Conservation (phyloP, 2,329 filamentous ascomycete species). For the Phialophora verrucosa region DNA sequence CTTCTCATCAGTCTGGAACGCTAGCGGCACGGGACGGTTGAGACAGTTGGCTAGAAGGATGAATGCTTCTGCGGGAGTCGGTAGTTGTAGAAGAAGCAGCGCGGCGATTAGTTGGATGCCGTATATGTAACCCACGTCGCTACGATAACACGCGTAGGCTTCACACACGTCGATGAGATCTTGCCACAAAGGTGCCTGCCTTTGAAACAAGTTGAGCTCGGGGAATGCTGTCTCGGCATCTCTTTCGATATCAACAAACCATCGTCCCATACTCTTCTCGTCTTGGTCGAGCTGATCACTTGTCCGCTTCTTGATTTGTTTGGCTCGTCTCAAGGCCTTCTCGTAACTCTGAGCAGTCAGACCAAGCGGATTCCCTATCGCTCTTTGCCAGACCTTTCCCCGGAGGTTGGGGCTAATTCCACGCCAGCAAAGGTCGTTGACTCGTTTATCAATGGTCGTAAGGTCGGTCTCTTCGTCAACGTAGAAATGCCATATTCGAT, state of each 20-base stretch:
- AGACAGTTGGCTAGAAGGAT: slow-evolving; percentile 65
- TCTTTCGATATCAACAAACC: slow-evolving; percentile 59
- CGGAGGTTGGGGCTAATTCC: slow-evolving; percentile 63
- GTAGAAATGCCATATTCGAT: slow-evolving; percentile 67
- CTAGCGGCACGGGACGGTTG: slow-evolving; percentile 65
- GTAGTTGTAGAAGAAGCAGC: slow-evolving; percentile 63
- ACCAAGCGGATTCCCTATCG: slow-evolving; percentile 66
- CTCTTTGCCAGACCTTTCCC: slow-evolving; percentile 64
- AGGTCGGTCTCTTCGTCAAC: slow-evolving; percentile 65
- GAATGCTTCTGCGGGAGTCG: slow-evolving; percentile 60
- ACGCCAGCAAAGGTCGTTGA: slow-evolving; percentile 69
- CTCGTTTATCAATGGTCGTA: slow-evolving; percentile 60
- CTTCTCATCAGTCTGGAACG: slow-evolving; percentile 64
- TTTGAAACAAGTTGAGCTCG: slow-evolving; percentile 63
- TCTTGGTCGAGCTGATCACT: slow-evolving; percentile 48
- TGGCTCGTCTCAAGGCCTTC: slow-evolving; percentile 63
- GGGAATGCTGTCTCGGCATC: slow-evolving; percentile 63
- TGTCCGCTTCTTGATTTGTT: slow-evolving; percentile 51
- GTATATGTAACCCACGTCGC: slow-evolving; percentile 65
- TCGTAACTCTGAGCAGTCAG: slow-evolving; percentile 62
- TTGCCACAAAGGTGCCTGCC: slow-evolving; percentile 60
- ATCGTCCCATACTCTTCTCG: slow-evolving; percentile 55
- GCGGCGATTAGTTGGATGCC: slow-evolving; percentile 66
- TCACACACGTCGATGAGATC: slow-evolving; percentile 64
- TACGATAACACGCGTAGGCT: slow-evolving; percentile 68